Evolutionary conservation across 1,284 basidiomycete genomes (phyloP).

Genomic region (Kwoniella shivajii): DNA sequence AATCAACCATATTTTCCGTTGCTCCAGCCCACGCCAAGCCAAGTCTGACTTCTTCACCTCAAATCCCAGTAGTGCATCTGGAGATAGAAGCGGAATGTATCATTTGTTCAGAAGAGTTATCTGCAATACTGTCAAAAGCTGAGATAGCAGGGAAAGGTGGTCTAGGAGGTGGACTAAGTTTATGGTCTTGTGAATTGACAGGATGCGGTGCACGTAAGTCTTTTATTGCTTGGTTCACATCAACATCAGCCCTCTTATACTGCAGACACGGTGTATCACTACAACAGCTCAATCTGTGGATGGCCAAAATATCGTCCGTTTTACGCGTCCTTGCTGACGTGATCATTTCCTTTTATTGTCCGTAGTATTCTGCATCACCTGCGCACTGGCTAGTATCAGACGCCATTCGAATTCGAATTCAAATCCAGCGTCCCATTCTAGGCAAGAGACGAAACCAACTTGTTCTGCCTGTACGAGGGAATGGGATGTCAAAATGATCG

Average conservation of each 20-base stretch:
- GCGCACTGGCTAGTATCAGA: background rate
- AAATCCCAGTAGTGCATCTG: too few species aligned
- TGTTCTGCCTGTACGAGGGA: conserved; percentile 9
- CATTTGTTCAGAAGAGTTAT: background rate
- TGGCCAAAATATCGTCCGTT: too few species aligned
- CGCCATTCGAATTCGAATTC: background rate
- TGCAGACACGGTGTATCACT: too few species aligned
- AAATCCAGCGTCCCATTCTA: too few species aligned
- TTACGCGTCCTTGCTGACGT: background rate
- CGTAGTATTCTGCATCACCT: conserved; percentile 10
- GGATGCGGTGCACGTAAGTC: conserved; percentile 9
- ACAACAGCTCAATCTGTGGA: too few species aligned
- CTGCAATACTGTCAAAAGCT: conserved; percentile 1
- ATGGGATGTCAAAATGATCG: background rate
- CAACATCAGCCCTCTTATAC: too few species aligned
- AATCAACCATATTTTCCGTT: too few species aligned
- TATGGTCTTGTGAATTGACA: conserved; percentile 4
- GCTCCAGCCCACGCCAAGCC: too few species aligned
- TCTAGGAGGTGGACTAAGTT: background rate
- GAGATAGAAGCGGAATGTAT: conserved; percentile 9
- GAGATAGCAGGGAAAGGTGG: conserved; percentile 1
- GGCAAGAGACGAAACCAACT: too few species aligned
- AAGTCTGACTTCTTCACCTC: too few species aligned
- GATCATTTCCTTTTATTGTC: background rate
- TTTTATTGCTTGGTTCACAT: too few species aligned